Percentiles rank a stretch among this genome's conserved stretches.
Evolutionary conservation across 768 basidiomycete genomes (phyloP).

Genomic region (Phaffia australis): DNA sequence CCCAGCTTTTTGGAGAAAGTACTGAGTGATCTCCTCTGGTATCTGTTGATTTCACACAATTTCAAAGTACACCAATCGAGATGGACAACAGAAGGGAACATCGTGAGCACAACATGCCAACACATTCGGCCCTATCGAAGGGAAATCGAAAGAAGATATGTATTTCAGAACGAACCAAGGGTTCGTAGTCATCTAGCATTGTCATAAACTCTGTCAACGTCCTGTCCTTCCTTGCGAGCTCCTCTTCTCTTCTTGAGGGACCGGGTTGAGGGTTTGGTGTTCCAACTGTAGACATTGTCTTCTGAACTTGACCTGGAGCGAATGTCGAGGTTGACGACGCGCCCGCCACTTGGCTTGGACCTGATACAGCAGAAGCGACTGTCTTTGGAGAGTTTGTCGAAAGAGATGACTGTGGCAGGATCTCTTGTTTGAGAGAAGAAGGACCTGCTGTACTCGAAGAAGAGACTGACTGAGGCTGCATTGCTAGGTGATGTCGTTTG

Average conservation of each 20-base stretch:
- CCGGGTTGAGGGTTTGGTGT: constrained; percentile 44
- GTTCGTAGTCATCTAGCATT: constrained; percentile 94
- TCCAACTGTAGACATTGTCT: constrained; percentile 29
- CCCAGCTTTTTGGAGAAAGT: constrained; percentile 88
- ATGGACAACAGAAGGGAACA: background rate
- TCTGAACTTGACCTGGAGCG: constrained; percentile 23
- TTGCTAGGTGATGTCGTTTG: no score
- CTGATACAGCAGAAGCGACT: no score
- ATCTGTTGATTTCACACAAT: constrained; percentile 47
- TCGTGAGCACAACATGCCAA: background rate
- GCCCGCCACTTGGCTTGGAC: no score
- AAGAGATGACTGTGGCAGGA: no score
- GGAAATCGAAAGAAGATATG: background rate
- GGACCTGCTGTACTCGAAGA: no score
- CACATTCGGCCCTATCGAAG: background rate
- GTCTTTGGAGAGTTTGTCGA: constrained; percentile 38
- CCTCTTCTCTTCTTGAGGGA: constrained; percentile 30
- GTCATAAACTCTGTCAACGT: constrained; percentile 86
- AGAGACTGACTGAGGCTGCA: no score
- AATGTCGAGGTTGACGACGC: no score
- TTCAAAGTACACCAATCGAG: background rate
- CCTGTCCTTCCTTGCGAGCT: constrained; percentile 64
- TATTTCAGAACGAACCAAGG: constrained; percentile 52
- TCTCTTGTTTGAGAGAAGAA: no score
- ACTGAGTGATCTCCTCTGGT: constrained; percentile 94